Evolutionary conservation across 192 early-diverging fungal genomes (phyloP).

Genomic region (Podila horticola): DNA sequence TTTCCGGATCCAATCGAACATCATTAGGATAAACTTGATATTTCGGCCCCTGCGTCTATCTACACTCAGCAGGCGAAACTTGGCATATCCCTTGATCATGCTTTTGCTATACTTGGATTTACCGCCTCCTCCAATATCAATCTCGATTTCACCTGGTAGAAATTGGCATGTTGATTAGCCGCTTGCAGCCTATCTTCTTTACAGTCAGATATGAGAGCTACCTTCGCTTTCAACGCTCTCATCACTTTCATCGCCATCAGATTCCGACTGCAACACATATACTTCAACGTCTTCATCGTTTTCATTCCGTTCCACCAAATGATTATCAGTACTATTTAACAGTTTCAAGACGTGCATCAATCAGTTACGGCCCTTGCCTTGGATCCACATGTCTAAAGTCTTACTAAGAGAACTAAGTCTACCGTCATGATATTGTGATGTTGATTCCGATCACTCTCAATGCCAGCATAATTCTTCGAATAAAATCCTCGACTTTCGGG

Average conservation of each 20-base stretch:
- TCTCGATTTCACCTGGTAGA: background rate
- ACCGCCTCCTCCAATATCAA: background rate
- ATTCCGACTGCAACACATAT: slow-evolving; percentile 4
- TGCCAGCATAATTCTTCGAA: slow-evolving; percentile 5
- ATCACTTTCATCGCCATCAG: slow-evolving; percentile 9
- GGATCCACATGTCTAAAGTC: background rate
- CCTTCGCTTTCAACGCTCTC: slow-evolving; percentile 1
- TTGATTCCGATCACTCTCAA: background rate
- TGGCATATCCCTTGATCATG: slow-evolving; percentile 23
- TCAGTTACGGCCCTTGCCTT: background rate
- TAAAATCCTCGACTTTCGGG: slow-evolving; percentile 16
- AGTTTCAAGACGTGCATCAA: background rate
- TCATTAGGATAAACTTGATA: slow-evolving; percentile 27
- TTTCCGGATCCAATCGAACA: slow-evolving; percentile 35
- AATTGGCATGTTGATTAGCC: too few relatives aligned
- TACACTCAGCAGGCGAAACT: slow-evolving; percentile 11
- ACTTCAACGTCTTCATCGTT: background rate
- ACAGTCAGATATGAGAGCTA: slow-evolving; percentile 6
- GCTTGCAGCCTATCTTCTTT: background rate
- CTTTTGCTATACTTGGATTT: slow-evolving; percentile 10
- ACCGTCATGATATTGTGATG: slow-evolving; percentile 10
- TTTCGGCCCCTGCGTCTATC: slow-evolving; percentile 26
- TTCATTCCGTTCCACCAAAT: too few relatives aligned
- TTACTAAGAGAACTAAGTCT: background rate
- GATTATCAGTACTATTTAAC: background rate